These are phyloP conservation scores for Cornus suecica DNA, from an alignment of 148 eudicot species.

Conservation along the genomic window DNA sequence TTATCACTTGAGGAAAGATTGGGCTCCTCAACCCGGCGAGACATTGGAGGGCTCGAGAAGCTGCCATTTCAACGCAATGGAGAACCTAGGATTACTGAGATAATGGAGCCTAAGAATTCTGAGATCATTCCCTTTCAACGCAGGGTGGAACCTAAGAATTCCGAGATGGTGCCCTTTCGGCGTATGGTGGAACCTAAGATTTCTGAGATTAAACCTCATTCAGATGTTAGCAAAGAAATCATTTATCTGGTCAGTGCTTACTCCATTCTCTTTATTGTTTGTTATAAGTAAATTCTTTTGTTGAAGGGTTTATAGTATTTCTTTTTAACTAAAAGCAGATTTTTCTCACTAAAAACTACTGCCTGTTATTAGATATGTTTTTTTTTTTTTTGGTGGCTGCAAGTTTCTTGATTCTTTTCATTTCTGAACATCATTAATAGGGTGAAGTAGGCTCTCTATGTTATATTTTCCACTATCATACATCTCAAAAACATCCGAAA, in stretches of 20 bases:
- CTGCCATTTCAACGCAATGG: conserved; percentile 31
- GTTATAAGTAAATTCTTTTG: too few species aligned
- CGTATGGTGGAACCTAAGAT: too few species aligned
- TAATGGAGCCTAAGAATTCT: background rate
- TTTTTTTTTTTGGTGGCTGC: background rate
- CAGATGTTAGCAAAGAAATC: conserved; percentile 32
- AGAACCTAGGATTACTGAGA: conserved; percentile 15
- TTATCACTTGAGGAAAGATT: conserved; percentile 17
- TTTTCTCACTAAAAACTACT: background rate
- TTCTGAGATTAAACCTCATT: conserved; percentile 1
- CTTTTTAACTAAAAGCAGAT: background rate
- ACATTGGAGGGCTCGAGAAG: conserved; percentile 11
- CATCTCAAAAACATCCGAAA: too few species aligned
- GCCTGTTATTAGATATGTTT: background rate
- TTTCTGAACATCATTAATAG: background rate
- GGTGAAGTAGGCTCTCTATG: background rate
- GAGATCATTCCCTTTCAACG: too few species aligned
- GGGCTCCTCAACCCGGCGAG: conserved; percentile 2
- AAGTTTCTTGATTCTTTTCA: background rate
- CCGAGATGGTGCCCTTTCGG: too few species aligned
- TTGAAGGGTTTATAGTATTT: background rate
- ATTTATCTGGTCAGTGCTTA: conserved; percentile 47
- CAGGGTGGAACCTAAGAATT: too few species aligned
- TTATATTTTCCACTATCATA: too few species aligned
- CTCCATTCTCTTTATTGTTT: too few species aligned